Conservation (phyloP, 1,139 yeast species). For the Taiozyma sp. region DNA sequence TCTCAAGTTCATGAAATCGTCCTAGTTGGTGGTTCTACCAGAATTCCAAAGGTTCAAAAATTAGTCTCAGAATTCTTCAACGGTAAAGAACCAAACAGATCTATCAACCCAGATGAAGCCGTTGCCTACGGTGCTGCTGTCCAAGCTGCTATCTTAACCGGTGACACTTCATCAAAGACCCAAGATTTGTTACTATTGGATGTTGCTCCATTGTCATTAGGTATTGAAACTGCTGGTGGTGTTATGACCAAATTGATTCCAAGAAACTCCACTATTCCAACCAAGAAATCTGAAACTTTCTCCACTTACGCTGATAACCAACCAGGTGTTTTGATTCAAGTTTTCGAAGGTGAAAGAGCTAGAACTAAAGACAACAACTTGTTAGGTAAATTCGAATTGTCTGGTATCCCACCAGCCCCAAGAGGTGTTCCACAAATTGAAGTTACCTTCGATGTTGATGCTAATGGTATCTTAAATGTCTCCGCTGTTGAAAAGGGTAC, state of each 20-base stretch:
- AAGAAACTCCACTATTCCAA: conserved; percentile 81
- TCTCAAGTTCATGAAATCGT: conserved; percentile 81
- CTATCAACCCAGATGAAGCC: conserved; percentile 82
- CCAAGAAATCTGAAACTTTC: conserved; percentile 87
- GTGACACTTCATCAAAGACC: conserved; percentile 57
- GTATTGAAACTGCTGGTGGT: conserved; percentile 96
- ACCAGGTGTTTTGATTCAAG: conserved; percentile 92
- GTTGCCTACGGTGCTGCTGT: conserved; percentile 76
- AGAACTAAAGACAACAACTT: conserved; percentile 90
- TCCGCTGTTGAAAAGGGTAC: conserved; percentile 92
- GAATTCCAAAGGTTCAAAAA: conserved; percentile 92
- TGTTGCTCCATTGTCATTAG: conserved; percentile 84
- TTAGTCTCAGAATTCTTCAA: conserved; percentile 82
- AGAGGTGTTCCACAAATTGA: conserved; percentile 96
- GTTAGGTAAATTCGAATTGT: conserved; percentile 88
- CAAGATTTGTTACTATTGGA: conserved; percentile 82
- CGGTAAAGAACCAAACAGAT: conserved; percentile 88
- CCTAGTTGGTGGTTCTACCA: conserved; percentile 89
- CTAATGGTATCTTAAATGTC: conserved; percentile 91
- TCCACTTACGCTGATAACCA: conserved; percentile 92
- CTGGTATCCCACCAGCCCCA: conserved; percentile 95
- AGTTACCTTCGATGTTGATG: conserved; percentile 89
- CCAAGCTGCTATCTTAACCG: conserved; percentile 89
- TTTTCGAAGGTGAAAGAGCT: conserved; percentile 93
- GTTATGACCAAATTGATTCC: conserved; percentile 89